Conservation (phyloP, 2,329 filamentous ascomycete species). For the Penicillium thymicola region DNA sequence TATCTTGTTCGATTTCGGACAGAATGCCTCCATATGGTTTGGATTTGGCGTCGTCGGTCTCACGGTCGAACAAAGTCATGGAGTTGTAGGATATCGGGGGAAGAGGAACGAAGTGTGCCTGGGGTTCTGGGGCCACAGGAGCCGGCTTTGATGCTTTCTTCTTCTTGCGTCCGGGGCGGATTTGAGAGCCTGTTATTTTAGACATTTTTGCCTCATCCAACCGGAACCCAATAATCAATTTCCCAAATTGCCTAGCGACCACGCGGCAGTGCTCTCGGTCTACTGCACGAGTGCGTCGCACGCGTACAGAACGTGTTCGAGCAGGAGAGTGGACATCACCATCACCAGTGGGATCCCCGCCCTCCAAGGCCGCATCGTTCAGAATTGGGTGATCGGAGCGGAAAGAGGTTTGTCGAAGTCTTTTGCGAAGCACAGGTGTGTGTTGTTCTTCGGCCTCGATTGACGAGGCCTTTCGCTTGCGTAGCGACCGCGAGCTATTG, state of each 20-base stretch:
- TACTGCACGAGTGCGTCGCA: constrained; percentile 52
- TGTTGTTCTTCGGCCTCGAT: constrained; percentile 53
- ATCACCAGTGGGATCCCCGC: constrained; percentile 12
- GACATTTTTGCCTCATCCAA: constrained; percentile 58
- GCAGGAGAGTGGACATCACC: constrained; percentile 21
- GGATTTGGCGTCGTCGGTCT: constrained; percentile 81
- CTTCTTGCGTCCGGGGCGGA: constrained; percentile 57
- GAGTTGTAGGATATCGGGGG: constrained; percentile 66
- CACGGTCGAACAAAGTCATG: constrained; percentile 86
- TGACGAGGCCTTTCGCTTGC: constrained; percentile 81
- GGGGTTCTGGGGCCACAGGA: constrained; percentile 41
- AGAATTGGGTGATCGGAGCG: constrained; percentile 23
- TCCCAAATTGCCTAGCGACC: constrained; percentile 42
- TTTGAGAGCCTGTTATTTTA: constrained; percentile 57
- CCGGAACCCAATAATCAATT: constrained; percentile 58
- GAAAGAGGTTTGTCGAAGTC: constrained; percentile 35
- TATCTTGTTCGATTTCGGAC: constrained; percentile 84
- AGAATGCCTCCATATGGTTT: constrained; percentile 96
- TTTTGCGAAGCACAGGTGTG: constrained; percentile 49
- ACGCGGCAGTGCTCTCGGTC: constrained; percentile 42
- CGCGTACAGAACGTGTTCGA: constrained; percentile 59
- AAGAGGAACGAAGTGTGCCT: constrained; percentile 59
- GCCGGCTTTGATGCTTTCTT: constrained; percentile 43
- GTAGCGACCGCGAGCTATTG: constrained; percentile 72
- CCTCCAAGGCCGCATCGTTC: constrained; percentile 21